Conservation (phyloP, 306 rosid genomes). For the Cyclanthera cordifolia region DNA sequence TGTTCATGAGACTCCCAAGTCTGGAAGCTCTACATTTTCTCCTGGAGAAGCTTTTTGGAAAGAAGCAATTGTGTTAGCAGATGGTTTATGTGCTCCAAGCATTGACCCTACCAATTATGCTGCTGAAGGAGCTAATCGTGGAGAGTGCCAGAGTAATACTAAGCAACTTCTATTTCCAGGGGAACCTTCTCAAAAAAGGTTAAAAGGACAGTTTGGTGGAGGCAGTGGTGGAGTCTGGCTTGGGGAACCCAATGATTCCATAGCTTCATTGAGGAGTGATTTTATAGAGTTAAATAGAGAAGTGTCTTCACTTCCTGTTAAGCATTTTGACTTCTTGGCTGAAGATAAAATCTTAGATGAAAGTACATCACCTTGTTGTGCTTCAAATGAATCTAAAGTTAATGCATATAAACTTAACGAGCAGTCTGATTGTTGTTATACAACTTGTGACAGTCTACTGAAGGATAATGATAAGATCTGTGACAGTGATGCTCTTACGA, state of each 20-base stretch:
- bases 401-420: conserved; percentile 22
- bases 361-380: conserved; percentile 22
- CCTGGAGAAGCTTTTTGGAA: conserved; percentile 96
- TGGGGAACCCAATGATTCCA: conserved; percentile 22
- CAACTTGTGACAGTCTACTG: conserved; percentile 5
- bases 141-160: conserved; percentile 25
- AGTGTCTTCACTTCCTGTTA: conserved; percentile 58
- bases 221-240: conserved; percentile 23
- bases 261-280: conserved; percentile 30
- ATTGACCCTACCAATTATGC: conserved; percentile 27
- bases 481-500: conserved; percentile 20
- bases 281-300: conserved; percentile 34
- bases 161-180: conserved; percentile 36
- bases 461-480: conserved; percentile 4
- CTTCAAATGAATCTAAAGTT: conserved; percentile 21
- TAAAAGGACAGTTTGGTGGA: conserved; percentile 33
- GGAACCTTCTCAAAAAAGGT: conserved; percentile 33
- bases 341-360: conserved; percentile 54
- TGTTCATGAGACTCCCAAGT: conserved; percentile 52
- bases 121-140: conserved; percentile 26
- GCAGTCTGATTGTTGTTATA: conserved; percentile 25
- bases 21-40: conserved; percentile 80
- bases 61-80: conserved; percentile 84
- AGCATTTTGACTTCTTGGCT: conserved; percentile 74
- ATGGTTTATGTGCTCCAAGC: conserved; percentile 52